A percentile compares a stretch with the other conserved stretches of the same genome.
Evolutionary conservation across 345 rosid species (phyloP).

Genomic region (Geranium rotundifolium): DNA sequence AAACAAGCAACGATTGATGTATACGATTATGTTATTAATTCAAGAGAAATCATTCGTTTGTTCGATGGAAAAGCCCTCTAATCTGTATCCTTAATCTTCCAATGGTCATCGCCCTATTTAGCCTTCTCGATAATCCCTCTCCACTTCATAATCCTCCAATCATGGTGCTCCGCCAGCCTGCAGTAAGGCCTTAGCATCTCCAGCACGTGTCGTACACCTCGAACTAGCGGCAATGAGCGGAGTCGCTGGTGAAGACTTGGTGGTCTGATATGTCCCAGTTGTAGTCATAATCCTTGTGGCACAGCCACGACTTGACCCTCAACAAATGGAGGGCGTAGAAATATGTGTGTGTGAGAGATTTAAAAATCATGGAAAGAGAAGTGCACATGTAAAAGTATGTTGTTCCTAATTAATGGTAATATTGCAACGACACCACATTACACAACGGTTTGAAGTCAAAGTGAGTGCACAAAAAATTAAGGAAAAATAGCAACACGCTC

Average conservation of each 20-base stretch:
- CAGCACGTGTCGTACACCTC: slow-evolving; percentile 47
- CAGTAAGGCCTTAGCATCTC: slow-evolving; percentile 40
- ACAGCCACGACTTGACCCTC: slow-evolving; percentile 87
- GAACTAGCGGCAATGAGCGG: slow-evolving; percentile 62
- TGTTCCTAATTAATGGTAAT: too few species aligned
- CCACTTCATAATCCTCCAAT: slow-evolving; percentile 43
- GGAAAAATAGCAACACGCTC: too few species aligned
- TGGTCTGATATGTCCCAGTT: slow-evolving; percentile 50
- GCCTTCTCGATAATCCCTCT: slow-evolving; percentile 34
- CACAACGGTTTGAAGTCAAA: too few species aligned
- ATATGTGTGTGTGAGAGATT: too few species aligned
- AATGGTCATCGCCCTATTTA: slow-evolving; percentile 38
- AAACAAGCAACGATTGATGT: too few species aligned
- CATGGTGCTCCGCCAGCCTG: slow-evolving; percentile 27
- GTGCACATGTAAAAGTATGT: too few species aligned
- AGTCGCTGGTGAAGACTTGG: slow-evolving; percentile 48
- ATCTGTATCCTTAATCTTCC: slow-evolving; percentile 53
- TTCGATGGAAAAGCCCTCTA: slow-evolving; percentile 17
- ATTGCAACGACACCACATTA: too few species aligned
- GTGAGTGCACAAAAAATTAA: too few species aligned
- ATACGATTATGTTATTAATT: too few species aligned
- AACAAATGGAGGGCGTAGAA: slow-evolving; percentile 48
- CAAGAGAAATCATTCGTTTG: neutral
- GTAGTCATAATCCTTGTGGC: slow-evolving; percentile 81
- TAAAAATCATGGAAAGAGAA: too few species aligned